phyloP scores from a whole-genome alignment of 805 yeast species.

The Starmerella stigmatis region DNA sequence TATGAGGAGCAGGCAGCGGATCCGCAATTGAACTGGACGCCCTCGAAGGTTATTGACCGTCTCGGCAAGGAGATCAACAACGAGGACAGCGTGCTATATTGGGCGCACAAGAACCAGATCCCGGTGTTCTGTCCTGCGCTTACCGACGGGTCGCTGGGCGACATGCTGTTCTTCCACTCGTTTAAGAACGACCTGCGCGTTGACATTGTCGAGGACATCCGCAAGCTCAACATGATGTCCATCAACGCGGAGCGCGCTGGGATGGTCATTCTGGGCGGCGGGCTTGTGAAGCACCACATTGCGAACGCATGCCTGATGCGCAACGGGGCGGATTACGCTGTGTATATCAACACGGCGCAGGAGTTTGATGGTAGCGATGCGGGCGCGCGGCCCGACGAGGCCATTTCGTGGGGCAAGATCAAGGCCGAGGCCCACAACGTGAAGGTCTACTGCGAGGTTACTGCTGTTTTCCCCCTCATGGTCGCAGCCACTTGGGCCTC shows the following conservation, averaged over 20 bases:
- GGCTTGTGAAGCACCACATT: slow-evolving; percentile 90
- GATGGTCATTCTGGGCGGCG: slow-evolving; percentile 94
- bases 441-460: slow-evolving; percentile 91
- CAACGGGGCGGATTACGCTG: slow-evolving; percentile 98
- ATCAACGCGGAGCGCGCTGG: slow-evolving; percentile 94
- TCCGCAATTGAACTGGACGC: slow-evolving; percentile 71
- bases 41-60: slow-evolving; percentile 83
- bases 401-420: slow-evolving; percentile 97
- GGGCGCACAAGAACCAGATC: slow-evolving; percentile 95
- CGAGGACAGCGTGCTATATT: slow-evolving; percentile 84
- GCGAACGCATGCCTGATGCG: slow-evolving; percentile 98
- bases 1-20: slow-evolving; percentile 64
- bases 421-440: slow-evolving; percentile 86
- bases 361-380: slow-evolving; percentile 99
- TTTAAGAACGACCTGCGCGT: slow-evolving; percentile 81
- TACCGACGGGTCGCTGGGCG: slow-evolving; percentile 98
- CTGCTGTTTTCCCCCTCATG: slow-evolving; percentile 86
- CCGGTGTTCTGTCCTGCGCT: slow-evolving; percentile 96
- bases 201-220: slow-evolving; percentile 89
- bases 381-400: slow-evolving; percentile 98
- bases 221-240: slow-evolving; percentile 82
- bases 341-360: slow-evolving; percentile 94
- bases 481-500: slow-evolving; percentile 95
- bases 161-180: slow-evolving; percentile 97
- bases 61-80: slow-evolving; percentile 91